Evolutionary conservation across 78 protist genomes (phyloP).

Genomic region (Cavenderia fasciculata): DNA sequence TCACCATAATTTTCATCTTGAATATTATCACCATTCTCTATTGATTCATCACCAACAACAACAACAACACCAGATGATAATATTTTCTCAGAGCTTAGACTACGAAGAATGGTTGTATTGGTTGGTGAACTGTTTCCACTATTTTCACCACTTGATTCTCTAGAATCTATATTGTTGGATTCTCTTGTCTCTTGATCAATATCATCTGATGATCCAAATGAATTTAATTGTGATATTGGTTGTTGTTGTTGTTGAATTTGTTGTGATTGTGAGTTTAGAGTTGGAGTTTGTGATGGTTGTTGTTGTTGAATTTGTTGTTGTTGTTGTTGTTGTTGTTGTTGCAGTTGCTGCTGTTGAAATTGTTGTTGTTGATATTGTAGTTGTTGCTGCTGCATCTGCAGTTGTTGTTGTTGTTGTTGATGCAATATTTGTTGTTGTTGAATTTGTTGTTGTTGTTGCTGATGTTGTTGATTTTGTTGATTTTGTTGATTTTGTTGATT

Average conservation of each 20-base stretch:
- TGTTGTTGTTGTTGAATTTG: too few species aligned
- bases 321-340: slow-evolving; percentile 26
- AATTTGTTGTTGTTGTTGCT: slow-evolving; percentile 2
- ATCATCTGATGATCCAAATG: too few species aligned
- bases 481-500: not conserved
- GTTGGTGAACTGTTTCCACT: slow-evolving; percentile 16
- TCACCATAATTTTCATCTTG: too few species aligned
- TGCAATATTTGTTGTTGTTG: slow-evolving; percentile 19
- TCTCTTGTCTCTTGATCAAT: too few species aligned
- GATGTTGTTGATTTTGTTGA: not conserved
- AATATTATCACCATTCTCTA: too few species aligned
- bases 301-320: not conserved
- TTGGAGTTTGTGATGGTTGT: not conserved
- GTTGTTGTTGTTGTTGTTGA: slow-evolving; percentile 30
- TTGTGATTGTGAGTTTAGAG: too few species aligned
- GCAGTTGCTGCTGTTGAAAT: slow-evolving; percentile 19
- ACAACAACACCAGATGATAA: too few species aligned
- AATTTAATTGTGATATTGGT: too few species aligned
- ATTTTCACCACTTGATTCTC: not conserved
- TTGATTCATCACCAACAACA: too few species aligned
- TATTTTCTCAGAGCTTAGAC: not conserved
- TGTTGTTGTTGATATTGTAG: slow-evolving; percentile 18
- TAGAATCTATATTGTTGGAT: too few species aligned
- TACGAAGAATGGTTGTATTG: not conserved
- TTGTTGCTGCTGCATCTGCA: slow-evolving; percentile 9